Conservation (phyloP, 768 basidiomycete genomes). For the Omphalotus guepiniiformis region DNA sequence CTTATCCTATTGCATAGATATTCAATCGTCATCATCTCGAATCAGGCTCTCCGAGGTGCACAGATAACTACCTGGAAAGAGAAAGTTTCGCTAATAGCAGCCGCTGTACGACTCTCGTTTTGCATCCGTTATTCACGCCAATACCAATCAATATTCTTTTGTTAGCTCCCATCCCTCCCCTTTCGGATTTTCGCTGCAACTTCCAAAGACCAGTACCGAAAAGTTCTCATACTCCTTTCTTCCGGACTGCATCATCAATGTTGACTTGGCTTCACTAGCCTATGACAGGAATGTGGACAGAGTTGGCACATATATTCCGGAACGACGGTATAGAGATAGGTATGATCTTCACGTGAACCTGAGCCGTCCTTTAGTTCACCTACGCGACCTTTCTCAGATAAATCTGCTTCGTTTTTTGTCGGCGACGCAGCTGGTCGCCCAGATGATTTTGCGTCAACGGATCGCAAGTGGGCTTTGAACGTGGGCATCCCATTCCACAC, state of each 20-base stretch:
- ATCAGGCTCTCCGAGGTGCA: constrained; percentile 44
- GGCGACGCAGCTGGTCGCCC: constrained; percentile 66
- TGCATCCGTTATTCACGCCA: background rate
- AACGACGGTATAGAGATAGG: constrained; percentile 47
- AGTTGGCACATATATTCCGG: constrained; percentile 44
- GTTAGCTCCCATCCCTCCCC: constrained; percentile 52
- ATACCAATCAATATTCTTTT: background rate
- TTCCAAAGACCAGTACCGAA: constrained; percentile 55
- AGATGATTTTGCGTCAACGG: constrained; percentile 55
- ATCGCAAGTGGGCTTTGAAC: constrained; percentile 62
- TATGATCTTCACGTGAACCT: constrained; percentile 27
- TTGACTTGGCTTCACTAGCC: constrained; percentile 25
- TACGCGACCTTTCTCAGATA: constrained; percentile 37
- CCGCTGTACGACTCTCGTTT: constrained; percentile 27
- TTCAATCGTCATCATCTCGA: constrained; percentile 56
- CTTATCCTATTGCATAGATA: constrained; percentile 29
- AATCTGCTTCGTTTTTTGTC: constrained; percentile 48
- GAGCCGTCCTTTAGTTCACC: background rate
- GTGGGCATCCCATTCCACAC: constrained; percentile 54
- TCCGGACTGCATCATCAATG: background rate
- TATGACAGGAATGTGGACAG: constrained; percentile 61
- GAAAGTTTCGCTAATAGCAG: constrained; percentile 54
- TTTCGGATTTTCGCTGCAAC: constrained; percentile 59
- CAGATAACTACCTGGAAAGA: constrained; percentile 49
- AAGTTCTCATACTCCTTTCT: constrained; percentile 18